These are phyloP conservation scores for Boletus reticulatus DNA, from an alignment of 768 basidiomycete species.

Conservation along the genomic window DNA sequence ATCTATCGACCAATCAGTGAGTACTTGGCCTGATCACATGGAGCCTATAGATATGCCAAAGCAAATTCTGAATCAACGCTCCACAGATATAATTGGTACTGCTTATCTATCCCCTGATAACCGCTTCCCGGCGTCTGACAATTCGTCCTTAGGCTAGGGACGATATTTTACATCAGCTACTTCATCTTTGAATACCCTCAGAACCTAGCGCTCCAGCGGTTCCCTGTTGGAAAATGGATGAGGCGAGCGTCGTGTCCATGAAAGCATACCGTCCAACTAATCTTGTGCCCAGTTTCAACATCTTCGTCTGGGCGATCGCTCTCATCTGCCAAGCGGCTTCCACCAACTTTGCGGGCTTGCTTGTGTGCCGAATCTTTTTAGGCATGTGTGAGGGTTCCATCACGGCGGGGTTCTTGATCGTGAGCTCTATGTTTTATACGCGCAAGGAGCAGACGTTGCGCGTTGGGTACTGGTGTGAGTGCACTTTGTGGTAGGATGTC, in stretches of 20 bases:
- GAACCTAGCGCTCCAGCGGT: constrained; percentile 66
- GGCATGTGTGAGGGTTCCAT: constrained; percentile 73
- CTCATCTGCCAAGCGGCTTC: constrained; percentile 66
- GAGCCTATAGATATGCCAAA: not conserved
- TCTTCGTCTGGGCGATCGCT: constrained; percentile 62
- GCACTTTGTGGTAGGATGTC: not conserved
- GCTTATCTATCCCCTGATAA: not conserved
- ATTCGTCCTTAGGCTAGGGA: constrained; percentile 55
- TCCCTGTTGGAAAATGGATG: constrained; percentile 82
- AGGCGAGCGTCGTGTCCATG: constrained; percentile 41
- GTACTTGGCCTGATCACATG: constrained; percentile 12
- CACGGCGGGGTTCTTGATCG: constrained; percentile 76
- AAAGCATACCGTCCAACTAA: not conserved
- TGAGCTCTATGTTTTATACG: constrained; percentile 78
- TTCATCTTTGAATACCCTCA: constrained; percentile 73
- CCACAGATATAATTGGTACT: constrained; percentile 63
- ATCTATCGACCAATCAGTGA: constrained; percentile 65
- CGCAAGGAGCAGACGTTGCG: constrained; percentile 65
- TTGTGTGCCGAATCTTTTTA: constrained; percentile 60
- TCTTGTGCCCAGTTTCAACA: constrained; percentile 49
- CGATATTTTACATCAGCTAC: constrained; percentile 72
- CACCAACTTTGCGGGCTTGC: constrained; percentile 62
- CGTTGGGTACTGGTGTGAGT: constrained; percentile 77
- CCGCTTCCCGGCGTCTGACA: not conserved
- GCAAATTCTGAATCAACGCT: not conserved